A percentile compares a stretch with the other conserved stretches of the same genome.
Evolutionary conservation across 202 grass and related monocot genomes (phyloP).

Genomic region (Bolboschoenoplectus hybrid): DNA sequence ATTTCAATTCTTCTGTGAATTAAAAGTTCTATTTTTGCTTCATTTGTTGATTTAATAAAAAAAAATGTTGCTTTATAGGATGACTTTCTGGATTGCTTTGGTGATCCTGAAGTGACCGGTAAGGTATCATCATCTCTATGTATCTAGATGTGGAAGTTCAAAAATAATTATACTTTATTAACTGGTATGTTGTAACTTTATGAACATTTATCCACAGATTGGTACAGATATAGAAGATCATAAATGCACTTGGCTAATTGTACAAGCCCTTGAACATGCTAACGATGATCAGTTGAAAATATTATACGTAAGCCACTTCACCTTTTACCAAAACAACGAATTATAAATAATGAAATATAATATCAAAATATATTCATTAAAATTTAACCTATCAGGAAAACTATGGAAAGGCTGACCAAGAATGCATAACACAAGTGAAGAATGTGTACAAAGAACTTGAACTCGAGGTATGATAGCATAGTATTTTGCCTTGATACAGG

Average conservation of each 20-base stretch:
- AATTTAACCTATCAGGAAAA: conserved; percentile 49
- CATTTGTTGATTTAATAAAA: conserved; percentile 18
- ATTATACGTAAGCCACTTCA: conserved; percentile 46
- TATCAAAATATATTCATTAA: conserved; percentile 20
- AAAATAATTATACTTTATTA: conserved; percentile 10
- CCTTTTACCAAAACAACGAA: not conserved
- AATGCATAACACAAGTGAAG: conserved; percentile 62
- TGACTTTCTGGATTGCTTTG: conserved; percentile 78
- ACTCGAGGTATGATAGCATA: conserved; percentile 50
- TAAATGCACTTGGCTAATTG: conserved; percentile 79
- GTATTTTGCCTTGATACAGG: not conserved
- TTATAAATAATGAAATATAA: conserved; percentile 11
- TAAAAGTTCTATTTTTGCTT: not conserved
- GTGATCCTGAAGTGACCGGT: conserved; percentile 76
- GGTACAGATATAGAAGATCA: conserved; percentile 87
- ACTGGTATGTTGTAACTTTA: conserved; percentile 8
- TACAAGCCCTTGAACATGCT: conserved; percentile 66
- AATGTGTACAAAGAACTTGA: conserved; percentile 62
- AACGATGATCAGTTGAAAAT: conserved; percentile 66
- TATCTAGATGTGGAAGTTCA: conserved; percentile 4
- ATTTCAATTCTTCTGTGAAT: not conserved
- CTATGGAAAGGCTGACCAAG: conserved; percentile 56
- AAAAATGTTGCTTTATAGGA: conserved; percentile 45
- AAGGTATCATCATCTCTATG: conserved; percentile 45
- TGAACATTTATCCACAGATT: conserved; percentile 44